These are phyloP conservation scores for Rhodosporidiobolus sp. DNA, from an alignment of 768 basidiomycete species.

Conservation along the genomic window DNA sequence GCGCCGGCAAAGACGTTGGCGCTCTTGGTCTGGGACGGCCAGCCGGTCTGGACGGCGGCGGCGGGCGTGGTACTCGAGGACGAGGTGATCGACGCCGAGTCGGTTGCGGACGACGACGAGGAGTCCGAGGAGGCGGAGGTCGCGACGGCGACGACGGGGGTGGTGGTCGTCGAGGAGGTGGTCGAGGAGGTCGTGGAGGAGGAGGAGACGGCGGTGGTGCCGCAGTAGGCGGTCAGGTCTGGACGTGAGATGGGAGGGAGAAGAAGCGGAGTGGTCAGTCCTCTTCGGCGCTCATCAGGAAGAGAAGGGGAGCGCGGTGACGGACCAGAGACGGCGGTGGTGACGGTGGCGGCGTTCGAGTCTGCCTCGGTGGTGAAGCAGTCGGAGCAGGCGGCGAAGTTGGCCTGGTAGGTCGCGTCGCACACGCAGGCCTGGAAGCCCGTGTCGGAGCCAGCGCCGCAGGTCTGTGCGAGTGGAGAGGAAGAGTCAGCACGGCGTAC, in stretches of 20 bases:
- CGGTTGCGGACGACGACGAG: no score
- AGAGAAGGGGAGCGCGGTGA: background rate
- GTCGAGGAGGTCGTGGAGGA: background rate
- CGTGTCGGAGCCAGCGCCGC: conserved; percentile 7
- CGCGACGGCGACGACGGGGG: background rate
- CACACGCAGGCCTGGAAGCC: conserved; percentile 19
- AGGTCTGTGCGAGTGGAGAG: conserved; percentile 3
- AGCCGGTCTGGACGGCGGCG: background rate
- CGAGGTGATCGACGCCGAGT: background rate
- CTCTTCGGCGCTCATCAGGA: background rate
- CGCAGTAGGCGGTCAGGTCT: conserved; percentile 29
- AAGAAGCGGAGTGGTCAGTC: background rate
- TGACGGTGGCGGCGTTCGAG: conserved; percentile 1
- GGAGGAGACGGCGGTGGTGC: background rate
- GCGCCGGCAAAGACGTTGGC: conserved; percentile 16
- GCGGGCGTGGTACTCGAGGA: background rate
- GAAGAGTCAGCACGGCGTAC: no score
- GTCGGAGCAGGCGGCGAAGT: conserved; percentile 17
- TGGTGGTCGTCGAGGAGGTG: background rate
- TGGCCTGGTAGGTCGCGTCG: conserved; percentile 7
- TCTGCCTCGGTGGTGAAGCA: conserved; percentile 24
- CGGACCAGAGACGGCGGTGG: conserved; percentile 8
- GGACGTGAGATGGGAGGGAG: background rate
- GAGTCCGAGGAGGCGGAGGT: background rate
- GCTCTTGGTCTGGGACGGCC: conserved; percentile 24